Evolutionary conservation across 164 flowering plant genomes (phyloP), one percentile per base, ranked within the genome.

Genomic region (Macadamia integrifolia): DNA sequence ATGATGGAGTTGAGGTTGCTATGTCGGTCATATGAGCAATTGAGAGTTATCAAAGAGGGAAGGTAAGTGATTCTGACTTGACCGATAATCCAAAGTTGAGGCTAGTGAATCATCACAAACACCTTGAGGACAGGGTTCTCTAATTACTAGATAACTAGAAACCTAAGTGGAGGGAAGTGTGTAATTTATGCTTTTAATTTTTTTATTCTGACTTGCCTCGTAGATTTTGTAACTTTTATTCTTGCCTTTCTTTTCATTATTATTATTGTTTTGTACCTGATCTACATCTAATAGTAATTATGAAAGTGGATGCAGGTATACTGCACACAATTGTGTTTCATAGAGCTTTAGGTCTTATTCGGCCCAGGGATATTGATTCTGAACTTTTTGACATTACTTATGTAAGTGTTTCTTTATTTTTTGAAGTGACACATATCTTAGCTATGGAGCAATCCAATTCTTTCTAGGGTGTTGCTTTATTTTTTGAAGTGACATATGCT

Each of bases 311-410:
- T 83, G 83, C 89, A 94, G 99, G 99, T 64, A 87, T 94, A 71
- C 79, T 94, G 14, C 99, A 94, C 74, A 92, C 99, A 6, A 84
- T 94, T 72, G 70, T 90, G 71, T 94, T 94, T 77, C 98, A 94
- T 69, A 85, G 98, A 67, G 99, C 99, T 52, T 80, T 94, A 68
- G 98, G 97, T 60, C 90, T 90, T 43, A 89, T 94, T 70, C 92
- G 96, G 66, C 99, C 99, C 65, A 92, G 82, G 72, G 98, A 94
- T 49, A 71, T 94, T 68, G 99, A 92, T 75, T 80, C 86, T 78
- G 96, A 88, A 72, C 93, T 94, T 55, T 90, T 94, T 71, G 98
- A 94, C 29, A 90, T 94, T 50, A 94, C 99, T 62, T 94, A 94
- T 78, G 99, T 94, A 77, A 90, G 97, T 85, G 17, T 17, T 68